Evolutionary conservation across 306 rosid genomes (phyloP).

Genomic region (Trifolium fragiferum): DNA sequence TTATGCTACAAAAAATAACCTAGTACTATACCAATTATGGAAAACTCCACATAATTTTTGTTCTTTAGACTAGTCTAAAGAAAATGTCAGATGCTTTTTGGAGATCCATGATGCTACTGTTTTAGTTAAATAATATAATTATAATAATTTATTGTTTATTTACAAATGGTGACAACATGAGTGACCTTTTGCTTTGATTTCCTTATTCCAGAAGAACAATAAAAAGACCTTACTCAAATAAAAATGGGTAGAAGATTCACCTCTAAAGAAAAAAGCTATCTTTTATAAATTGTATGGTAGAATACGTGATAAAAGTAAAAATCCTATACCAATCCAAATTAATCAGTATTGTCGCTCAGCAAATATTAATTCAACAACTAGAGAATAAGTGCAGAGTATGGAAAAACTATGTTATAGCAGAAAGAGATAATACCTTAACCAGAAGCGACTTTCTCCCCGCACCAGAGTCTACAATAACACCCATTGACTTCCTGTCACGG

Average conservation of each 20-base stretch:
- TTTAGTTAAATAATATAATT: background rate
- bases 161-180: background rate
- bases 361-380: background rate
- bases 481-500: conserved; percentile 89
- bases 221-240: background rate
- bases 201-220: background rate
- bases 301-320: conserved; percentile 13
- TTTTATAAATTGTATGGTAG: background rate
- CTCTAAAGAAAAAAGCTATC: background rate
- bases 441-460: conserved; percentile 64
- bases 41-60: background rate
- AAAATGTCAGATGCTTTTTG: background rate
- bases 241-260: background rate
- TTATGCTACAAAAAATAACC: conserved; percentile 9
- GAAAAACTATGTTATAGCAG: background rate
- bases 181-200: conserved; percentile 10
- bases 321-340: background rate
- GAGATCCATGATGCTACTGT: background rate
- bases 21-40: background rate
- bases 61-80: background rate
- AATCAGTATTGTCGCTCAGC: background rate
- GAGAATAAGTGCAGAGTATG: background rate
- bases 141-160: background rate
- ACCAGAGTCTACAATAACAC: conserved; percentile 66
- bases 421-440: conserved; percentile 69